These are phyloP conservation scores for Dendrostoma leiphaemia DNA, from an alignment of 2,329 filamentous ascomycete genomes.

Conservation along the genomic window DNA sequence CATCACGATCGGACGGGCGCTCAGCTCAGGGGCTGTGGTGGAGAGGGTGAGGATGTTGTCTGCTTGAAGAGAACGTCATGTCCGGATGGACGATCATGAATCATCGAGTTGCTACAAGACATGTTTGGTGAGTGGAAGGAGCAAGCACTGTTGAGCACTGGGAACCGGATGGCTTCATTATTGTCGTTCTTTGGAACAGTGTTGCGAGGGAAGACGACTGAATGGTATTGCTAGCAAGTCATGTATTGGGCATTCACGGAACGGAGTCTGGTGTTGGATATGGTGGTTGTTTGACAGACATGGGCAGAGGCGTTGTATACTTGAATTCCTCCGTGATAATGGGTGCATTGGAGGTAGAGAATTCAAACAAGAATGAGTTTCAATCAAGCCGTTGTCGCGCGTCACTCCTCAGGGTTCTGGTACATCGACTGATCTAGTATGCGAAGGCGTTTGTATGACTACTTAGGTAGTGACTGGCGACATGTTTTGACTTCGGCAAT, in stretches of 20 bases:
- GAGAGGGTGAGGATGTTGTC: constrained; percentile 26
- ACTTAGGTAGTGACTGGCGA: no score
- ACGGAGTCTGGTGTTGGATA: background rate
- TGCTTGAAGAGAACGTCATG: no score
- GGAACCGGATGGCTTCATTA: background rate
- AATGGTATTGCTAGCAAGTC: background rate
- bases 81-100: no score
- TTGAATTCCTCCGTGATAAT: background rate
- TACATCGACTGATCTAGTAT: no score
- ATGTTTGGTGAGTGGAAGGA: background rate
- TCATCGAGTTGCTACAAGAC: no score
- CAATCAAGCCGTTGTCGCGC: no score
- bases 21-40: constrained; percentile 5
- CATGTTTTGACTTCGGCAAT: no score
- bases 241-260: background rate
- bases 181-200: background rate
- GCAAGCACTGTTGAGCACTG: background rate
- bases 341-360: background rate
- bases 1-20: constrained; percentile 38
- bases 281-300: constrained; percentile 7
- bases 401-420: no score
- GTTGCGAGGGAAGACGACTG: background rate
- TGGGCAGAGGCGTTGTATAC: constrained; percentile 3
- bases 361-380: background rate
- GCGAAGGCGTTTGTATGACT: no score